These are phyloP conservation scores for Mortierella polycephala DNA, from an alignment of 371 early-diverging fungal genomes.

Conservation along the genomic window DNA sequence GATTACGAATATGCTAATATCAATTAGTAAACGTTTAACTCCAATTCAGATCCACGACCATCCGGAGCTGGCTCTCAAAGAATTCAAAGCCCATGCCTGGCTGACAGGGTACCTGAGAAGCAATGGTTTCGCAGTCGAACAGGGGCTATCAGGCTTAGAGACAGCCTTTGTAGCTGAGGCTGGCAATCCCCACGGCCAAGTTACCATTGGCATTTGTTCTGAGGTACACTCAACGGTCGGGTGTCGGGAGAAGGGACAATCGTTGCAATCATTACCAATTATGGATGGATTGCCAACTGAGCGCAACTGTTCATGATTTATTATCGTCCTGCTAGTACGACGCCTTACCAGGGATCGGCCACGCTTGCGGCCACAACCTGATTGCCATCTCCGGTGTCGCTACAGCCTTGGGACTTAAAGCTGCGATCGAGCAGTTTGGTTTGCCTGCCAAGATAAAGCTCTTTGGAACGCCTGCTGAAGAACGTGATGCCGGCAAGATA, in stretches of 20 bases:
- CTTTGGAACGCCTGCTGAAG: slow-evolving; percentile 87
- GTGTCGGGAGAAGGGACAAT: too few relatives aligned
- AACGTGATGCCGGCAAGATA: slow-evolving; percentile 77
- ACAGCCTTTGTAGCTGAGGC: slow-evolving; percentile 59
- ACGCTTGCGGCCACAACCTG: slow-evolving; percentile 33
- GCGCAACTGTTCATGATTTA: too few relatives aligned
- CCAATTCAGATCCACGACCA: slow-evolving; percentile 48
- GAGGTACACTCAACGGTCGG: slow-evolving; percentile 24
- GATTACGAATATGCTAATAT: not conserved
- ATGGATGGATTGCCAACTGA: too few relatives aligned
- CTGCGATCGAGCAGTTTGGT: slow-evolving; percentile 61
- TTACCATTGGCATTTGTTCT: slow-evolving; percentile 55
- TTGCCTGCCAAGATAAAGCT: slow-evolving; percentile 72
- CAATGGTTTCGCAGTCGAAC: slow-evolving; percentile 56
- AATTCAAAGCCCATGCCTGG: slow-evolving; percentile 53
- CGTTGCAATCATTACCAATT: too few relatives aligned
- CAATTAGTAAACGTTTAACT: not conserved
- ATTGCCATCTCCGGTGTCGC: slow-evolving; percentile 75
- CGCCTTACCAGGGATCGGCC: slow-evolving; percentile 29
- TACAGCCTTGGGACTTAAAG: slow-evolving; percentile 67
- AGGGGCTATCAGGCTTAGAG: slow-evolving; percentile 46
- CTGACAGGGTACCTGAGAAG: slow-evolving; percentile 53
- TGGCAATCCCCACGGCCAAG: slow-evolving; percentile 30
- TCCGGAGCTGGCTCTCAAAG: slow-evolving; percentile 55
- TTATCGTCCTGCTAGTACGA: slow-evolving; percentile 13